These are phyloP conservation scores for Aspergillus arachidicola DNA, from an alignment of 2,329 filamentous ascomycete genomes.

Conservation along the genomic window DNA sequence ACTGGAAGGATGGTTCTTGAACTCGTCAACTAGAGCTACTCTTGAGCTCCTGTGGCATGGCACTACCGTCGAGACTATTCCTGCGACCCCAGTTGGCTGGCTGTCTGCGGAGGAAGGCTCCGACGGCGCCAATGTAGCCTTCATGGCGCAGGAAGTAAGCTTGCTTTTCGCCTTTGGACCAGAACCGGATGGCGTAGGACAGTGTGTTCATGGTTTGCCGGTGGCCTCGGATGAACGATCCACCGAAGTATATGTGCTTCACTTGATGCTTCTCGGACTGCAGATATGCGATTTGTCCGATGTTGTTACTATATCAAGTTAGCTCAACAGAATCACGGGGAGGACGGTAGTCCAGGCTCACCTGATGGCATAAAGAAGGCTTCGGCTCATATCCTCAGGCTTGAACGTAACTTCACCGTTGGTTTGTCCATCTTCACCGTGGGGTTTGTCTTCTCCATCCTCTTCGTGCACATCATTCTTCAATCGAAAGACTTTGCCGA, in stretches of 20 bases:
- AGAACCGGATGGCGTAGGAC: slow-evolving; percentile 96
- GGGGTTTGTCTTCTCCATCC: slow-evolving; percentile 64
- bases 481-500: slow-evolving; percentile 94
- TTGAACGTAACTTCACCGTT: slow-evolving; percentile 60
- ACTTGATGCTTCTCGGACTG: slow-evolving; percentile 93
- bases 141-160: slow-evolving; percentile 96
- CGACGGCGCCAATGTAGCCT: slow-evolving; percentile 90
- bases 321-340: slow-evolving; percentile 18
- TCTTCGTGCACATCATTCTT: slow-evolving; percentile 82
- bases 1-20: background rate
- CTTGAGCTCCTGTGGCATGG: slow-evolving; percentile 26
- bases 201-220: slow-evolving; percentile 97
- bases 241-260: slow-evolving; percentile 94
- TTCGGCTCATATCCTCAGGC: slow-evolving; percentile 83
- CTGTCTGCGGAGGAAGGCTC: slow-evolving; percentile 89
- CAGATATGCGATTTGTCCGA: slow-evolving; percentile 96
- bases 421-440: slow-evolving; percentile 50
- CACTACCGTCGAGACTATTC: slow-evolving; percentile 67
- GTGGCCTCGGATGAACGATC: slow-evolving; percentile 94
- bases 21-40: slow-evolving; percentile 1
- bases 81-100: slow-evolving; percentile 88
- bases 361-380: slow-evolving; percentile 86
- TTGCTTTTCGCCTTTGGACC: slow-evolving; percentile 90
- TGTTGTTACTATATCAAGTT: slow-evolving; percentile 74
- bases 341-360: slow-evolving; percentile 31